phyloP scores from a whole-genome alignment of 345 rosid genomes.

The Nasturtium officinale region DNA sequence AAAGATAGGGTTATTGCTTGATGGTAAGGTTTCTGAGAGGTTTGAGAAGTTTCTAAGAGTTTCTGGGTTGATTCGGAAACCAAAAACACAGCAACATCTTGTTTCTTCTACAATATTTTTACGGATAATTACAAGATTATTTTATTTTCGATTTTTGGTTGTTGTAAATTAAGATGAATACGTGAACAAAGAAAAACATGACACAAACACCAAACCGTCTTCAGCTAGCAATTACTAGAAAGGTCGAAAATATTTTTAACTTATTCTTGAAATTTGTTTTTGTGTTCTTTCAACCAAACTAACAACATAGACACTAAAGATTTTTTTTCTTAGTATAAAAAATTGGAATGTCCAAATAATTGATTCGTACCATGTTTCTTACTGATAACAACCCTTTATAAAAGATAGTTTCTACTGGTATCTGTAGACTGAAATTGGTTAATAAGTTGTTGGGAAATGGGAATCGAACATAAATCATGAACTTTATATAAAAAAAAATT shows the following conservation, averaged over 20 bases:
- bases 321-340: neutral
- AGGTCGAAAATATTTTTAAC: neutral
- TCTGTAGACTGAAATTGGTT: too few relatives aligned
- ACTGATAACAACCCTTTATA: neutral
- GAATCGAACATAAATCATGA: too few relatives aligned
- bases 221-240: constrained; percentile 20
- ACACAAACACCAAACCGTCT: constrained; percentile 6
- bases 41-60: constrained; percentile 54
- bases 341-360: neutral
- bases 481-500: too few relatives aligned
- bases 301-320: neutral
- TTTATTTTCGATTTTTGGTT: neutral
- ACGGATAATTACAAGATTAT: constrained; percentile 33
- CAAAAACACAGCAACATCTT: constrained; percentile 24
- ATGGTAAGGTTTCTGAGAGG: constrained; percentile 19
- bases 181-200: neutral
- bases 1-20: constrained; percentile 14
- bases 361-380: neutral
- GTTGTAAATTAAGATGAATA: neutral
- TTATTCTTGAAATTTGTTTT: neutral
- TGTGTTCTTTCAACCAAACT: neutral
- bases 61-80: constrained; percentile 42
- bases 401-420: neutral
- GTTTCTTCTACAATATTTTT: constrained; percentile 37
- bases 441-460: too few relatives aligned